phyloP scores from a whole-genome alignment of 306 rosid genomes.

The Cyclanthera cordifolia region DNA sequence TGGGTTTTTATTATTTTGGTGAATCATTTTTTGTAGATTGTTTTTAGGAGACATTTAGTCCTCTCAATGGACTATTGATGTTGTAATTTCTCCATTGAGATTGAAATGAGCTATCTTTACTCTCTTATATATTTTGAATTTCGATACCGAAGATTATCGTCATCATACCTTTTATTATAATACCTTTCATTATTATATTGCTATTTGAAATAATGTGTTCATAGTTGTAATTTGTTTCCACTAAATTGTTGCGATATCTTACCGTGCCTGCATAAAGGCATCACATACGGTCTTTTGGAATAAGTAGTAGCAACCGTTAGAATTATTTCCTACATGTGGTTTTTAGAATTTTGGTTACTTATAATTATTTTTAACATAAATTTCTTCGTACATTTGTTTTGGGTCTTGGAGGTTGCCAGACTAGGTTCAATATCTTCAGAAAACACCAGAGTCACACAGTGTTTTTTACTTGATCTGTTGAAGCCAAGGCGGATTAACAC shows the following conservation, averaged over 20 bases:
- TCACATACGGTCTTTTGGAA: neutral
- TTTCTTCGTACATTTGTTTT: neutral
- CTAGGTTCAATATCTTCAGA: neutral
- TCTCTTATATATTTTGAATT: too few species aligned
- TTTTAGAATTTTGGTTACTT: neutral
- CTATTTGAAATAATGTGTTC: neutral
- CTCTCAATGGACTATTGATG: too few species aligned
- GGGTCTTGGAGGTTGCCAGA: conserved; percentile 9
- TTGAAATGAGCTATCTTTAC: too few species aligned
- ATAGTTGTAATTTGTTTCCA: neutral
- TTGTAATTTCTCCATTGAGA: too few species aligned
- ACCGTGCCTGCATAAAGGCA: neutral
- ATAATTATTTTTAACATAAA: neutral
- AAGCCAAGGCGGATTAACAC: neutral
- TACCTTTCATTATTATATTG: neutral
- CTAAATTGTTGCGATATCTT: conserved; percentile 2
- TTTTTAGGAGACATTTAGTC: too few species aligned
- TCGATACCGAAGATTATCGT: neutral
- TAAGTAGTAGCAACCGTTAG: neutral
- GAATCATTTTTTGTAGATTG: too few species aligned
- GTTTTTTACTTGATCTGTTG: neutral
- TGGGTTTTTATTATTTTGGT: too few species aligned
- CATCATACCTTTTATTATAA: neutral
- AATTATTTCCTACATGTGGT: neutral
- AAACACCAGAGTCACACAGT: neutral